Base-by-base conservation (phyloP, 2,329 filamentous ascomycete species). In the Neofusicoccum umdonicola region DNA sequence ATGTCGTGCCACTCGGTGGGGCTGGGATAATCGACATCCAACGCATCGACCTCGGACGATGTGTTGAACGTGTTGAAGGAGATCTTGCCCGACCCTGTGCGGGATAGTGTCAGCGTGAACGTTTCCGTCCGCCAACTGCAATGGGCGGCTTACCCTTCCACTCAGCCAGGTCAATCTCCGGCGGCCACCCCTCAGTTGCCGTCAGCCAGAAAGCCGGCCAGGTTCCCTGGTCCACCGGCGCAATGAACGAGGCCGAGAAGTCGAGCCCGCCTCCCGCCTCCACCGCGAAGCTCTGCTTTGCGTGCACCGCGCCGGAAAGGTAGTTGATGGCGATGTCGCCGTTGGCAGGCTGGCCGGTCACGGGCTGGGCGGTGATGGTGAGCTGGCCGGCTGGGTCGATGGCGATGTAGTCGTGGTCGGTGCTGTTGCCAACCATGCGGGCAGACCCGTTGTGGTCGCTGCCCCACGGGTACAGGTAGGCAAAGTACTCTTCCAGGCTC, bases 181-280 rank as follows among this genome's bases (percentile, higher is more conserved):
- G 85, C 15, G 84, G 85, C 85, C 85, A 87, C 0, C 79, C 77
- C 50, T 83, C 71, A 0, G 83, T 83, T 0, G 78, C 83, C 1
- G 83, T 86, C 13, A 87, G 73, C 85, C 84, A 87, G 68, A 87
- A 87, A 0, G 85, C 85, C 0, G 85, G 84, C 85, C 85, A 87
- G 0, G 83, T 85, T 6, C 83, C 80, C 65, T 76, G 68, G 5
- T 68, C 69, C 0, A 73, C 73, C 0, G 79, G 71, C 0, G 80
- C 80, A 60, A 76, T 70, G 65, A 82, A 79, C 12, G 75, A 71
- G 0, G 72, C 79, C 1, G 66, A 68, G 67, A 82, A 79, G 52
- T 79, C 72, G 9, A 78, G 72, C 0, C 79, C 79, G 1, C 78
- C 77, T 0, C 72, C 73, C 3, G 67, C 68, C 4, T 77, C 71